Percentiles rank a stretch among this genome's conserved stretches.
phyloP scores from a whole-genome alignment of 257 asterid species.

The Fraxinus excelsior region DNA sequence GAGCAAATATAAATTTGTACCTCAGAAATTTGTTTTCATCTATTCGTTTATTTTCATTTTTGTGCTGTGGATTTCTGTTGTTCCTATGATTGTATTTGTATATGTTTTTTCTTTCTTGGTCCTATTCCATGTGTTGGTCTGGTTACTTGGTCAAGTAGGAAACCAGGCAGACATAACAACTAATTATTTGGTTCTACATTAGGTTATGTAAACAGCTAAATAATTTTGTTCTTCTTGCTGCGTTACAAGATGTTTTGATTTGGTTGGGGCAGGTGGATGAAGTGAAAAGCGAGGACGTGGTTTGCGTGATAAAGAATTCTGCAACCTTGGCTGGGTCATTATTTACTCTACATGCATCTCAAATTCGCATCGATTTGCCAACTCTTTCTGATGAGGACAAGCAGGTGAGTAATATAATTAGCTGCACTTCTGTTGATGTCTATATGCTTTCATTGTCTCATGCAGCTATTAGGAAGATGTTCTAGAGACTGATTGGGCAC shows the following conservation, averaged over 20 bases:
- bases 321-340: constrained; percentile 90
- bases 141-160: constrained; percentile 11
- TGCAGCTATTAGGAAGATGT: not conserved
- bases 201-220: not conserved
- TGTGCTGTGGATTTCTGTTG: not conserved
- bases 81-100: not conserved
- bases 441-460: constrained; percentile 16
- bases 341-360: constrained; percentile 91
- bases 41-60: not conserved
- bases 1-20: constrained; percentile 13
- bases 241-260: constrained; percentile 12
- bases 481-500: not conserved
- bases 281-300: constrained; percentile 71
- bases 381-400: constrained; percentile 83
- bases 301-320: constrained; percentile 77
- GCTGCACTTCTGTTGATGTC: not conserved
- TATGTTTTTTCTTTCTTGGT: not conserved
- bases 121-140: not conserved
- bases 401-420: constrained; percentile 49
- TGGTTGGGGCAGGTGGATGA: constrained; percentile 56
- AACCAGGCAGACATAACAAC: constrained; percentile 11
- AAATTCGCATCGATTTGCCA: constrained; percentile 84
- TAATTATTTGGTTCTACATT: constrained; percentile 1
- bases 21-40: constrained; percentile 5
- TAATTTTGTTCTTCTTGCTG: constrained; percentile 12